These are phyloP conservation scores for Brasilioporus rufonigricans DNA, from an alignment of 768 basidiomycete species.

Conservation along the genomic window DNA sequence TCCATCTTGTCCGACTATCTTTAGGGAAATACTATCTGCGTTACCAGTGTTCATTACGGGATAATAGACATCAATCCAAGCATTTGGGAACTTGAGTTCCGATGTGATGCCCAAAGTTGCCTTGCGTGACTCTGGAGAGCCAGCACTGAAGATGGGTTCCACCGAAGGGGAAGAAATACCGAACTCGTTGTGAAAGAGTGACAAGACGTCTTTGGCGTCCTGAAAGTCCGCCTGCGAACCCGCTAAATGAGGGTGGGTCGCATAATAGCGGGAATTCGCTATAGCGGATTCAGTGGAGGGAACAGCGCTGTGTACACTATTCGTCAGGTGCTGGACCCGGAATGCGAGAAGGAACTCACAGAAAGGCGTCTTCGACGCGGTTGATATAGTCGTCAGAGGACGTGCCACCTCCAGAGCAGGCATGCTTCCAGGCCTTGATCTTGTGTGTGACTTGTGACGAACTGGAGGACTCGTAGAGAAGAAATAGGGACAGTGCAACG, in stretches of 20 bases:
- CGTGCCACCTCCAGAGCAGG: not conserved
- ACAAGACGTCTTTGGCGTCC: conserved; percentile 65
- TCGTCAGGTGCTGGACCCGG: not conserved
- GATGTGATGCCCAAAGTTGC: conserved; percentile 59
- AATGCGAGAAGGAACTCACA: conserved; percentile 28
- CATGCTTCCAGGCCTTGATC: conserved; percentile 7
- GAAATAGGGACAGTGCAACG: conserved; percentile 3
- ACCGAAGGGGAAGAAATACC: conserved; percentile 41
- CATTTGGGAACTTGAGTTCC: conserved; percentile 48
- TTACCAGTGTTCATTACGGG: conserved; percentile 73
- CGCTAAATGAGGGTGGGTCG: conserved; percentile 71
- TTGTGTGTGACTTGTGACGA: not conserved
- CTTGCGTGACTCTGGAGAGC: conserved; percentile 61
- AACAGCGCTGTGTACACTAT: conserved; percentile 40
- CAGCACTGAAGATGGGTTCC: conserved; percentile 67
- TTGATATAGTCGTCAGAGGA: conserved; percentile 14
- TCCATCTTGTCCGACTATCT: conserved; percentile 60
- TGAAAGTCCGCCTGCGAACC: conserved; percentile 59
- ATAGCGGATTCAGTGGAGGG: conserved; percentile 59
- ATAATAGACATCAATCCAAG: conserved; percentile 88
- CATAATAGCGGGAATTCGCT: conserved; percentile 53
- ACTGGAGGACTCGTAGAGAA: conserved; percentile 9
- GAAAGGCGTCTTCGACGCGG: conserved; percentile 31
- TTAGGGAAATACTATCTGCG: conserved; percentile 63
- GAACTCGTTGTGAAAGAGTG: conserved; percentile 66